phyloP scores from a whole-genome alignment of 352 stramenopile genomes.

The Globisporangium camurandrum region DNA sequence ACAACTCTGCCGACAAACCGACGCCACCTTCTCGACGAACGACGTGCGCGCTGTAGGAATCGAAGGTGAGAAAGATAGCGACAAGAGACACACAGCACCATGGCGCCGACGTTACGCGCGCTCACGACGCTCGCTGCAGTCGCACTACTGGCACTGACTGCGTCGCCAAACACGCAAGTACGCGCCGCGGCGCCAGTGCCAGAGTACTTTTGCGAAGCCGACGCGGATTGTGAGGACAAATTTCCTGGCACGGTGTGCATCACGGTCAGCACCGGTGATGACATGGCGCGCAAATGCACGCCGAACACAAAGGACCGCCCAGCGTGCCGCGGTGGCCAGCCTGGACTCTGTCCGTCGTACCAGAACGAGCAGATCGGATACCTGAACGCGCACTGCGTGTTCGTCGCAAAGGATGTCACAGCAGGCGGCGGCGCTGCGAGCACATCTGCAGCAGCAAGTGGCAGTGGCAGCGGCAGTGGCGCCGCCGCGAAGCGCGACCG shows the following conservation, averaged over 20 bases:
- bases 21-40: too few species aligned
- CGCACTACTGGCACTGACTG: neutral
- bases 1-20: too few species aligned
- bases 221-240: conserved; percentile 60
- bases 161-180: neutral
- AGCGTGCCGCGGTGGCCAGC: conserved; percentile 60
- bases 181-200: neutral
- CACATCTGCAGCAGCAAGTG: conserved; percentile 7
- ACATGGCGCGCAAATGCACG: conserved; percentile 72
- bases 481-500: conserved; percentile 1
- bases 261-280: conserved; percentile 66
- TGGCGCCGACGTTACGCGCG: neutral
- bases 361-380: conserved; percentile 63
- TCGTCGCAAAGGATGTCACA: conserved; percentile 48
- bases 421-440: conserved; percentile 6
- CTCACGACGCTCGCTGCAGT: neutral
- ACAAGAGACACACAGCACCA: neutral
- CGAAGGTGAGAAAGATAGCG: neutral
- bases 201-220: conserved; percentile 49
- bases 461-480: conserved; percentile 1
- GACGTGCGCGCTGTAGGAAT: too few species aligned
- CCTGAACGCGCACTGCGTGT: conserved; percentile 79
- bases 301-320: conserved; percentile 69
- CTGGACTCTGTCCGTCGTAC: conserved; percentile 20
- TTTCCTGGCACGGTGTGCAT: conserved; percentile 73